These are phyloP conservation scores for Arctium lappa DNA, from an alignment of 129 eudicot genomes.

Conservation along the genomic window DNA sequence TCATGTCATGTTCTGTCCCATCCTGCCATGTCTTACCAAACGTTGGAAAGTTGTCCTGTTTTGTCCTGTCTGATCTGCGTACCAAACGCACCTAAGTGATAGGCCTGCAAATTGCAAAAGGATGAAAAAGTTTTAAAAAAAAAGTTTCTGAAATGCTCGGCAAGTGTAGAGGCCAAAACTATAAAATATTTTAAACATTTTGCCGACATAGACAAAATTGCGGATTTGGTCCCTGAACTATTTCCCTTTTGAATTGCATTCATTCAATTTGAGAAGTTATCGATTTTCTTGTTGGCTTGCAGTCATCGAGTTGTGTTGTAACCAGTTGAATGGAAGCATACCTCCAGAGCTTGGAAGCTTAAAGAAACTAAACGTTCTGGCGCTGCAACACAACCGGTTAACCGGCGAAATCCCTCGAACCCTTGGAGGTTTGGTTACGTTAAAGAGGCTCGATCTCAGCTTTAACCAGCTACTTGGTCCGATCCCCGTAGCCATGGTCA, in stretches of 20 bases:
- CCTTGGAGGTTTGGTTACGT: slow-evolving; percentile 54
- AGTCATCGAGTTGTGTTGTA: slow-evolving; percentile 74
- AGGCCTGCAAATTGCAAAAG: too few species aligned
- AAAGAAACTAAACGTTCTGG: slow-evolving; percentile 50
- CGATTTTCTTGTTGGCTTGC: slow-evolving; percentile 11
- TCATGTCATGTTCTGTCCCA: too few species aligned
- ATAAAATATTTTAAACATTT: too few species aligned
- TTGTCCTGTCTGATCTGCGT: too few species aligned
- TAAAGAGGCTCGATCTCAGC: slow-evolving; percentile 66
- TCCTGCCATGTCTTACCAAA: too few species aligned
- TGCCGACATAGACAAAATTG: too few species aligned
- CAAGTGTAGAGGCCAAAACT: too few species aligned
- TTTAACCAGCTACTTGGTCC: slow-evolving; percentile 64
- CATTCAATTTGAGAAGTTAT: not conserved
- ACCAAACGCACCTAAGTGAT: too few species aligned
- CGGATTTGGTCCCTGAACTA: too few species aligned
- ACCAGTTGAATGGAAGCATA: slow-evolving; percentile 68
- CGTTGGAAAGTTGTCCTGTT: too few species aligned
- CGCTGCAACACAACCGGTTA: slow-evolving; percentile 53
- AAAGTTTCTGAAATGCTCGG: too few species aligned
- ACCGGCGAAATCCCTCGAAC: slow-evolving; percentile 62
- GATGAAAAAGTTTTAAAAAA: too few species aligned
- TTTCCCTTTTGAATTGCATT: not conserved
- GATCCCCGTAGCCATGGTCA: slow-evolving; percentile 53
- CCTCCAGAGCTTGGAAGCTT: slow-evolving; percentile 64